Conservation (phyloP, 2,329 filamentous ascomycete species). For the Fusarium sp. region DNA sequence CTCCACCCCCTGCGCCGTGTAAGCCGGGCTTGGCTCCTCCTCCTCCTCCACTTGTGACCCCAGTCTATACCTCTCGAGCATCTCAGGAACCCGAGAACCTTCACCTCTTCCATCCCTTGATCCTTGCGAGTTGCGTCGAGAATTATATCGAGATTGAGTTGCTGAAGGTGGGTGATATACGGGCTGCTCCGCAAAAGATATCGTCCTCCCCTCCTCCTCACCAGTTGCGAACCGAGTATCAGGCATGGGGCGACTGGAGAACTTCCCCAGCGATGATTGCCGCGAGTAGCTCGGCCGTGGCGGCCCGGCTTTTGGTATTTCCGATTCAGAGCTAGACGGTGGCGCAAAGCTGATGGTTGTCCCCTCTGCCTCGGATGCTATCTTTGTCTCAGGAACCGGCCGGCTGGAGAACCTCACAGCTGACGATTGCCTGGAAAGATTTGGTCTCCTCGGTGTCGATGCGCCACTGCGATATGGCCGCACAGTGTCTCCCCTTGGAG, state of each 20-base stretch:
- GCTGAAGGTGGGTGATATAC: slow-evolving; percentile 35
- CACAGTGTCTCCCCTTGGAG: slow-evolving; percentile 37
- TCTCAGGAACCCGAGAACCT: slow-evolving; percentile 57
- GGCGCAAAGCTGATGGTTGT: slow-evolving; percentile 76
- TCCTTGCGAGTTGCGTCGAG: slow-evolving; percentile 53
- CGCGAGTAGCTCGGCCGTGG: slow-evolving; percentile 53
- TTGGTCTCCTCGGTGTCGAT: slow-evolving; percentile 54
- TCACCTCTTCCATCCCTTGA: slow-evolving; percentile 49
- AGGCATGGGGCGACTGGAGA: slow-evolving; percentile 73
- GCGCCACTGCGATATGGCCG: slow-evolving; percentile 38
- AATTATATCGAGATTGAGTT: slow-evolving; percentile 50
- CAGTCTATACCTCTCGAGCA: slow-evolving; percentile 55
- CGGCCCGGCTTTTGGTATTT: slow-evolving; percentile 46
- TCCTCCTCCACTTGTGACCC: slow-evolving; percentile 41
- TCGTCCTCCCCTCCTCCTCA: slow-evolving; percentile 66
- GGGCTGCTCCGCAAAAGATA: slow-evolving; percentile 68
- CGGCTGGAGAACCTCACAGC: slow-evolving; percentile 76
- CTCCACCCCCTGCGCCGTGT: slow-evolving; percentile 72
- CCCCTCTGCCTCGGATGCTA: slow-evolving; percentile 71
- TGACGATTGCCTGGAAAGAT: slow-evolving; percentile 64
- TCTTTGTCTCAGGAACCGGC: slow-evolving; percentile 76
- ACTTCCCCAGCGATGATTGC: slow-evolving; percentile 65
- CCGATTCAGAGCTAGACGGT: slow-evolving; percentile 45
- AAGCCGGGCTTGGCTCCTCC: slow-evolving; percentile 53
- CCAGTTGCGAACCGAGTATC: slow-evolving; percentile 69